Conservation (phyloP, 2,329 filamentous ascomycete species). For the Paecilomyces niveus region DNA sequence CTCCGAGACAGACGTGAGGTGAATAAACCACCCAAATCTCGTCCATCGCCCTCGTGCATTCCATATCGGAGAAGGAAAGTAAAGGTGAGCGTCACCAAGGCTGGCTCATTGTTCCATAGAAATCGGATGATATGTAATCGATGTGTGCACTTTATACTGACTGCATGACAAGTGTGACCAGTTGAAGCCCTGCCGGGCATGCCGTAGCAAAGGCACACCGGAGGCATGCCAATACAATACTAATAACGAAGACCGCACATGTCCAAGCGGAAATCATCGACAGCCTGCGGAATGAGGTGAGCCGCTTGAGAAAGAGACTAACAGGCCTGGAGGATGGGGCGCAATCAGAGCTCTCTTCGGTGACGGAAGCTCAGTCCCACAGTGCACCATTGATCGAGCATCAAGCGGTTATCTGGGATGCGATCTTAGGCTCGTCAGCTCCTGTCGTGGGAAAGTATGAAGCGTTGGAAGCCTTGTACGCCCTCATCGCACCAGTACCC, state of each 20-base stretch:
- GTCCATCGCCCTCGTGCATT: constrained; percentile 23
- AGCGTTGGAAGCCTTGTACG: background rate
- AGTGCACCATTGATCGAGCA: background rate
- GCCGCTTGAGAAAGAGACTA: constrained; percentile 13
- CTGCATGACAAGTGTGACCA: constrained; percentile 18
- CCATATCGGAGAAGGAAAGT: constrained; percentile 26
- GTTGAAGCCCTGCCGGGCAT: constrained; percentile 23
- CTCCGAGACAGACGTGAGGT: background rate
- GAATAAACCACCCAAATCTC: constrained; percentile 10
- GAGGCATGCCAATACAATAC: constrained; percentile 24
- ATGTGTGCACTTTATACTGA: background rate
- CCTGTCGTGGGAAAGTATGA: background rate
- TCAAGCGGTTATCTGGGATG: background rate
- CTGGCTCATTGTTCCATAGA: background rate
- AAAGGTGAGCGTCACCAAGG: constrained; percentile 15
- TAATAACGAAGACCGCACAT: constrained; percentile 22
- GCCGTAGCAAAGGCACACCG: constrained; percentile 21
- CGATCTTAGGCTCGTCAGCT: background rate
- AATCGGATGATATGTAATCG: background rate
- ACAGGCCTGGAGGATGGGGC: constrained; percentile 10
- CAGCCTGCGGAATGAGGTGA: constrained; percentile 14
- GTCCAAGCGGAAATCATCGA: constrained; percentile 20
- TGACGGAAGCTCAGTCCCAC: background rate
- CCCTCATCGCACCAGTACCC: background rate
- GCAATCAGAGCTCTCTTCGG: background rate